phyloP scores from a whole-genome alignment of 2,329 filamentous ascomycete species.

The Rugonectria rugulosa region DNA sequence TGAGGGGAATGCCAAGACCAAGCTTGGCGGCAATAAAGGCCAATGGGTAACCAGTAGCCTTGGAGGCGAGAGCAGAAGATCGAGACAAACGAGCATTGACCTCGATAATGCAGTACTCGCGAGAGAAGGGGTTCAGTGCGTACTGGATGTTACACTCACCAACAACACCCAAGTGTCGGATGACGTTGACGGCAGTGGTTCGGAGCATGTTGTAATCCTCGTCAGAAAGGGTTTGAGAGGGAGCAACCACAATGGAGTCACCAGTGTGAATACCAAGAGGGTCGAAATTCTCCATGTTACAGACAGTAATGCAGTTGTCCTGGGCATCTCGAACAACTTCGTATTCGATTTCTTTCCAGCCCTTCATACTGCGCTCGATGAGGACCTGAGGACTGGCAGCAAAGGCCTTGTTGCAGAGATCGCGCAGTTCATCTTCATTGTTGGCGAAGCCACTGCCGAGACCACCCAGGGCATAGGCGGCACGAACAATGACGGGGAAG shows the following conservation, averaged over 20 bases:
- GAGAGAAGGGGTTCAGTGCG: slow-evolving; percentile 91
- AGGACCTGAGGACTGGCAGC: slow-evolving; percentile 95
- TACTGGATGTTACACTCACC: slow-evolving; percentile 99
- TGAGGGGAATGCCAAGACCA: slow-evolving; percentile 91
- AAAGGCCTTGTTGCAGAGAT: slow-evolving; percentile 93
- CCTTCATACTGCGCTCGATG: slow-evolving; percentile 98
- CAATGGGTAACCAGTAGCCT: slow-evolving; percentile 94
- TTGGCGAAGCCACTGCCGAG: slow-evolving; percentile 96
- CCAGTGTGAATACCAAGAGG: slow-evolving; percentile 97
- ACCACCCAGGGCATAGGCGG: slow-evolving; percentile 94
- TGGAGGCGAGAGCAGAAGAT: slow-evolving; percentile 94
- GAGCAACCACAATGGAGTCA: slow-evolving; percentile 97
- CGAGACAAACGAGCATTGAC: slow-evolving; percentile 96
- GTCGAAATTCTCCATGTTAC: slow-evolving; percentile 99
- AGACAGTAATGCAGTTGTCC: slow-evolving; percentile 99
- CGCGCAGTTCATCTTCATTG: slow-evolving; percentile 80
- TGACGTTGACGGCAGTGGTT: slow-evolving; percentile 95
- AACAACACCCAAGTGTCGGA: slow-evolving; percentile 94
- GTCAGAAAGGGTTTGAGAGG: slow-evolving; percentile 94
- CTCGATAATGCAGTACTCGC: slow-evolving; percentile 98
- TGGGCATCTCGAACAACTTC: slow-evolving; percentile 95
- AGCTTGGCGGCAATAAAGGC: slow-evolving; percentile 98
- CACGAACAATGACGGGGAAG: slow-evolving; percentile 96
- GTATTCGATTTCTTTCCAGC: slow-evolving; percentile 99
- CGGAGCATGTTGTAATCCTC: slow-evolving; percentile 99